Base-by-base conservation (phyloP, 371 early-diverging fungal species). In the Chytridiales sp. region DNA sequence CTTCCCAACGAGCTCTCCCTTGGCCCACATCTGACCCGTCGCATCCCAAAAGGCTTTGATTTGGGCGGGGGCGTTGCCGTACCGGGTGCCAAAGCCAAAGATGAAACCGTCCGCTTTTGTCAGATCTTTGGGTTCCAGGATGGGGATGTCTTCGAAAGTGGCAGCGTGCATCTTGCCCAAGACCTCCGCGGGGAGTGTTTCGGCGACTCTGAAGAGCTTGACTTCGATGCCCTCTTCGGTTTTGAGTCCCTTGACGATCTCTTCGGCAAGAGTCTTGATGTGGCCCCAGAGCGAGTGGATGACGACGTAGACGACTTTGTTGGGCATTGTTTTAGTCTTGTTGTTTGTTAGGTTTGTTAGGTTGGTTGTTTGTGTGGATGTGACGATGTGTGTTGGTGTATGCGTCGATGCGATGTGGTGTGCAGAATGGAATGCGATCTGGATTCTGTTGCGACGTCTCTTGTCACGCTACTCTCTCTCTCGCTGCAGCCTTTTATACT, bases 61-160 rank as follows among this genome's bases (percentile, higher is more conserved):
- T 49, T 93, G 93, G 17, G 91, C 86, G 0, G 91, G 85, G 15
- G 85, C 62, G n/a, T 61, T 68, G 17, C 92, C 91, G 64, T 82
- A 92, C 3, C 89, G 73, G 29, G 89, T 87, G 29, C 68, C 87
- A 56, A 92, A 72, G 8, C 93, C 93, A 64, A 93, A 87, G 22
- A 93, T 61, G 61, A 89, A 66, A 1, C 88, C 93, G 68, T 93
- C 94, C 0, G 87, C 79, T 43, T 87, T 77, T 5, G 68, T 61
- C 1, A 92, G 64, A 5, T 66, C 73, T 38, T 72, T 76, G 6
- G 83, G 71, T 36, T 55, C 43, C 19, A 87, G 79, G 38, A 81
- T 66, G 4, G 92, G 91, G 11, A 89, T 56, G 49, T 82, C 75
- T 15, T 76, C 77, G 58, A 70, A 76, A 44, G 79, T 83, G 4